These are phyloP conservation scores for Cystobasidiopsis lactophilus DNA, from an alignment of 768 basidiomycete species.

Conservation along the genomic window DNA sequence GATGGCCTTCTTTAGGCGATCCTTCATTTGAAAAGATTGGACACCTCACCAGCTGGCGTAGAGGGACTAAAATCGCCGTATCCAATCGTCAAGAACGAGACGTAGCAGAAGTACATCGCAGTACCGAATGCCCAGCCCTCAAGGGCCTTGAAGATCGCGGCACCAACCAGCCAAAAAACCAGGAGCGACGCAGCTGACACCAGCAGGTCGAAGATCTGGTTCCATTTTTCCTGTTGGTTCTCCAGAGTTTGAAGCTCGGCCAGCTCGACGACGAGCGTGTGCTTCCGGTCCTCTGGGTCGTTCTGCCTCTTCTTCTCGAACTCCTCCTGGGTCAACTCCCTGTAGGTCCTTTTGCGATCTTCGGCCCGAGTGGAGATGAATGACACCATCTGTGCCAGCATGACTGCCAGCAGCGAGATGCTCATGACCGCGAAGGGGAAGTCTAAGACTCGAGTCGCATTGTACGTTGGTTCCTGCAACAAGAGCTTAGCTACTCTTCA, in stretches of 20 bases:
- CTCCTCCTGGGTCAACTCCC: constrained; percentile 18
- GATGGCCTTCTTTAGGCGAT: not conserved
- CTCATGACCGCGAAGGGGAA: constrained; percentile 23
- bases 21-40: not conserved
- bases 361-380: constrained; percentile 20
- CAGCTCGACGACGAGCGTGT: constrained; percentile 23
- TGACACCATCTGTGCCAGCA: constrained; percentile 16
- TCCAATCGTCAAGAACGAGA: constrained; percentile 9
- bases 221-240: constrained; percentile 21
- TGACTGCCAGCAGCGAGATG: constrained; percentile 2
- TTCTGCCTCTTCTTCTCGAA: constrained; percentile 15
- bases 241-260: constrained; percentile 23
- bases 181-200: constrained; percentile 20
- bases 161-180: constrained; percentile 24
- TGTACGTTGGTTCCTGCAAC: not conserved
- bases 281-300: constrained; percentile 10
- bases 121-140: constrained; percentile 24
- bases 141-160: constrained; percentile 22
- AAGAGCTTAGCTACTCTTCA: too few species aligned
- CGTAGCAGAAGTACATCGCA: constrained; percentile 20
- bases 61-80: constrained; percentile 4
- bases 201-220: constrained; percentile 21
- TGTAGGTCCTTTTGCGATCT: constrained; percentile 19
- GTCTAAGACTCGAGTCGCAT: constrained; percentile 6
- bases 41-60: not conserved